Base-by-base conservation (phyloP, 2,329 filamentous ascomycete genomes). In the Claviceps spartinae region DNA sequence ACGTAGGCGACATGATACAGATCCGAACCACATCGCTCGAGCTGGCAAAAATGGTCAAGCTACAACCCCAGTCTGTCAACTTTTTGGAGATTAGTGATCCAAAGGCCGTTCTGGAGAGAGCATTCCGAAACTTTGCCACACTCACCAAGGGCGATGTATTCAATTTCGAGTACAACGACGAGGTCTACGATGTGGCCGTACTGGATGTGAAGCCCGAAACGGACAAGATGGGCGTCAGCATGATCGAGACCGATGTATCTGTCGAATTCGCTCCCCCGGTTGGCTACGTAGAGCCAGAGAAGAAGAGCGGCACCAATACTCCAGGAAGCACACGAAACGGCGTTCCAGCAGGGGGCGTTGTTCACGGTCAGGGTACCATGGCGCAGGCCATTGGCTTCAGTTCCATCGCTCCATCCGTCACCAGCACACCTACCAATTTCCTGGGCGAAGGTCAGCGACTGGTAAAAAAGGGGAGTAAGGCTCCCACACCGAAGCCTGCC, bases 21-120 rank as follows among this genome's bases (percentile, higher is more conserved):
- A 83, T 96, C 67, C 94, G 94, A 69, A 94, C 88, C 8, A 97
- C 93, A 2, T 91, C 95, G 43, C 79, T 98, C 16, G 87, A 90
- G 49, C 82, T 91, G 0, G 93, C 93, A 37, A 84, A 83, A 57
- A 85, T 95, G 68, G 94, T 98, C 72, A 98, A 98, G 71, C 80
- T 98, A 8, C 91, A 98, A 71, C 88, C 93, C 0, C 93, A 98
- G 69, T 90, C 88, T 22, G 82, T 86, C 50, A 86, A 85, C 60
- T 98, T 98, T 69, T 85, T 98, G 57, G 91, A 97, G 46, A 97
- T 98, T 65, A 91, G 86, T 61, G 93, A 98, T 62, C 93, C 93
- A 22, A 96, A 95, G 70, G 93, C 93, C 42, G 93, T 98, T 13
- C 81, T 98, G 34, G 93, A 98, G 70, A 93, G 93, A 61, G 91